A percentile compares a stretch with the other conserved stretches of the same genome.
Evolutionary conservation across 345 rosid genomes (phyloP).

Genomic region (Cardamine chenopodiifolia): DNA sequence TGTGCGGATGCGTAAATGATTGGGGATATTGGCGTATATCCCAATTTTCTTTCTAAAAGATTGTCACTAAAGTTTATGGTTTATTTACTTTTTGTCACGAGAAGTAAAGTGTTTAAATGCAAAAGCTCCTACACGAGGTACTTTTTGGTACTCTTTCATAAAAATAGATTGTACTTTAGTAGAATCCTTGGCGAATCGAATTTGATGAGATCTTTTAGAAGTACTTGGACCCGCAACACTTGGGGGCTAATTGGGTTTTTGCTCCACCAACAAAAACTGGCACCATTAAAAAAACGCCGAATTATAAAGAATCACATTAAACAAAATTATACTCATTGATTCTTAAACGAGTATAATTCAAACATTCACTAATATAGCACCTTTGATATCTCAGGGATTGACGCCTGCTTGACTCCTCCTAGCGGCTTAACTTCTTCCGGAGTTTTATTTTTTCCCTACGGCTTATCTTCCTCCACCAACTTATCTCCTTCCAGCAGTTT

Average conservation of each 20-base stretch:
- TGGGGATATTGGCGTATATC: background rate
- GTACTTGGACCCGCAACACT: conserved; percentile 7
- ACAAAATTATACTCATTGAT: background rate
- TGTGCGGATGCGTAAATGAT: background rate
- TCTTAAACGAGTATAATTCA: background rate
- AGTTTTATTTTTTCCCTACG: background rate
- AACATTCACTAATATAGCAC: conserved; percentile 9
- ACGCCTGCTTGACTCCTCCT: background rate
- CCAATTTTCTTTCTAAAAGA: no score
- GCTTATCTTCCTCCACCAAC: background rate
- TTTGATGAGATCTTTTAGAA: conserved; percentile 21
- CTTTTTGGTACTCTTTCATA: conserved; percentile 34
- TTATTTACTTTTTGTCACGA: conserved; percentile 37
- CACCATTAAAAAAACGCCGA: background rate
- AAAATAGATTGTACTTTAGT: conserved; percentile 26
- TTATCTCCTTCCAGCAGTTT: background rate
- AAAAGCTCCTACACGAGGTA: conserved; percentile 35
- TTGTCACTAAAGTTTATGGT: conserved; percentile 9
- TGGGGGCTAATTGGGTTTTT: conserved; percentile 3
- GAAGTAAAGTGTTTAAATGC: conserved; percentile 36
- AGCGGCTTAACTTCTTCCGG: background rate
- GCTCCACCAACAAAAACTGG: conserved; percentile 24
- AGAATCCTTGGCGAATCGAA: conserved; percentile 30
- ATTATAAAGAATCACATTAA: background rate
- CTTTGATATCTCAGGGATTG: conserved; percentile 30